Conservation (phyloP, 768 basidiomycete genomes). For the Amanita rubescens region DNA sequence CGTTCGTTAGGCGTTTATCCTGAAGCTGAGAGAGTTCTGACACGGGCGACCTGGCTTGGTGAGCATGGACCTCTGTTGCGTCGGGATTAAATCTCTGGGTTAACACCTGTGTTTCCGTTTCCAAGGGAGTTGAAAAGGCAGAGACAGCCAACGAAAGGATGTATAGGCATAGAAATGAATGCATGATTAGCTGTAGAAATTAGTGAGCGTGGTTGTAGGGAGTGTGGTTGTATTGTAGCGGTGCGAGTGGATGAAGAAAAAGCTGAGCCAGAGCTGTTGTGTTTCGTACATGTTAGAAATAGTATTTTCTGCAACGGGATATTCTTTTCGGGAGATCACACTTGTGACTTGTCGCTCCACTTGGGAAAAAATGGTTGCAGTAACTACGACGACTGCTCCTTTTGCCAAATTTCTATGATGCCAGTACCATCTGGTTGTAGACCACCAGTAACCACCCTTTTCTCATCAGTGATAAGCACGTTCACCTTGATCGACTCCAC, state of each 20-base stretch:
- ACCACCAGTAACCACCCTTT: conserved; percentile 54
- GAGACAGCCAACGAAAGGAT: not conserved
- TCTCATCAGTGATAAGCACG: conserved; percentile 40
- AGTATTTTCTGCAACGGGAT: not conserved
- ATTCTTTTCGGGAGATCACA: not conserved
- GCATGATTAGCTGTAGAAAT: not conserved
- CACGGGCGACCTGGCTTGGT: not conserved
- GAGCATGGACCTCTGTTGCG: not conserved
- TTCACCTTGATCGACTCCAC: conserved; percentile 55
- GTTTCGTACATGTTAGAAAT: not conserved
- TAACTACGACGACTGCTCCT: conserved; percentile 14
- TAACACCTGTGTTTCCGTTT: not conserved
- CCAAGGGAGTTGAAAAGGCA: not conserved
- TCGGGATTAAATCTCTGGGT: not conserved
- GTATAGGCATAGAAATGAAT: not conserved
- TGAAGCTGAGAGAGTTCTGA: conserved; percentile 1
- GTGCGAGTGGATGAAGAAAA: too few relatives aligned
- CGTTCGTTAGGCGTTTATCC: not conserved
- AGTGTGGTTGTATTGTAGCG: too few relatives aligned
- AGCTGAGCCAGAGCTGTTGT: not conserved
- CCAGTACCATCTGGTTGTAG: conserved; percentile 52
- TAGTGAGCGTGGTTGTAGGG: not conserved
- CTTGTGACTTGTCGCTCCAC: too few relatives aligned
- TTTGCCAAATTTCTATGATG: conserved; percentile 54
- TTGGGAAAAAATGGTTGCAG: too few relatives aligned